Percentiles rank a stretch among this genome's conserved stretches.
These are phyloP conservation scores for Bruguiera parviflora DNA, from an alignment of 345 rosid genomes.

Conservation along the genomic window DNA sequence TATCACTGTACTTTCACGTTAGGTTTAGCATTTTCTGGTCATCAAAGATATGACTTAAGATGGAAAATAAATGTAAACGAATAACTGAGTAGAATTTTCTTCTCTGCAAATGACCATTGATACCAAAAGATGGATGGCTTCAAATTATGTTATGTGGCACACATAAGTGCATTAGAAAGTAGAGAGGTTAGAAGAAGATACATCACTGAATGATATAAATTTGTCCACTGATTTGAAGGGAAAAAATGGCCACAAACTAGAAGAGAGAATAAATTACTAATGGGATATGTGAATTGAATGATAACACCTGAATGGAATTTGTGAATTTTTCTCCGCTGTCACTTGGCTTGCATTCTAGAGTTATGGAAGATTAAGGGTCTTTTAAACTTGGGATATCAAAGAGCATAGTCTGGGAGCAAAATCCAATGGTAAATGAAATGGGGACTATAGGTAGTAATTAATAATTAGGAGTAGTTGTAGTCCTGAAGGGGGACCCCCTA, in stretches of 20 bases:
- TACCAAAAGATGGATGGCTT: neutral
- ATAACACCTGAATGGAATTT: too few species aligned
- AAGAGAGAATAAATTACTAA: neutral
- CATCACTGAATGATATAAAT: too few species aligned
- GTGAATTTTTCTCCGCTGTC: too few species aligned
- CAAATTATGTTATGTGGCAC: neutral
- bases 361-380: too few species aligned
- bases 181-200: neutral
- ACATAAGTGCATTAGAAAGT: neutral
- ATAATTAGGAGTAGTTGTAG: neutral
- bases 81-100: neutral
- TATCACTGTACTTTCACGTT: too few species aligned
- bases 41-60: neutral
- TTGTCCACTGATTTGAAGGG: neutral
- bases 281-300: too few species aligned
- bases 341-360: too few species aligned
- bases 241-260: neutral
- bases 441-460: neutral
- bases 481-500: too few species aligned
- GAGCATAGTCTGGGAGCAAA: too few species aligned
- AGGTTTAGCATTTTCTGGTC: neutral
- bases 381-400: too few species aligned
- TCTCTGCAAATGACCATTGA: neutral
- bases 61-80: neutral
- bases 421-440: too few species aligned